Base-by-base conservation (phyloP, 176 grass and related monocot species). In the Raddia guianensis region DNA sequence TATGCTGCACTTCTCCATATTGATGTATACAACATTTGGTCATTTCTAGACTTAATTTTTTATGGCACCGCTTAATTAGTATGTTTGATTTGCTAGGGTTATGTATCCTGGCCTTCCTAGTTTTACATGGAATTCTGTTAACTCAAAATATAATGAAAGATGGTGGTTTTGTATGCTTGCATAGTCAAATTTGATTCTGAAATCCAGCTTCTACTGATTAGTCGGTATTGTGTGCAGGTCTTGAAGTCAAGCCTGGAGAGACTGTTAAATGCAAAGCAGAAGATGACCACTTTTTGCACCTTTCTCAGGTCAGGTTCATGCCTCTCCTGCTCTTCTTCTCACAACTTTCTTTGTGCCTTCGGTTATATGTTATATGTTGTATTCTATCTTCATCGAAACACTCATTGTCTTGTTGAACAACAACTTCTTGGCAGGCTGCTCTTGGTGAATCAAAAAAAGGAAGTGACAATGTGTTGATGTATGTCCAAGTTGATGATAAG, bases 211-310 rank as follows among this genome's bases (percentile, higher is more conserved):
- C 27, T 0, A 7, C n/a, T 69, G 5, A 42, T 49, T 50, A 10
- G 0, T 60, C 3, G 19, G 2, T 8, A 1, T 51, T 68, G n/a
- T 68, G n/a, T 63, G 21, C 66, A 97, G 95, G 95, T 55, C 71
- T 94, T 3, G 95, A 97, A 79, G 95, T 94, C 50, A 94, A 92
- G 72, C 91, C 95, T 77, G 92, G 90, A 54, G 48, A 80, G 69
- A 85, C 90, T 48, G 70, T 90, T 52, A 94, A 81, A 57, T 85
- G 77, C 20, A 49, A 83, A 18, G 91, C 91, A 80, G 89, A 80
- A 19, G 85, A 94, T 16, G 89, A 91, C 18, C 75, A 83, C 68
- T 75, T 92, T 43, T 63, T 97, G 19, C 94, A 97, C 59, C 89
- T 97, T 72, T 97, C 94, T 3, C 94, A 97, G 91, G 94, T 12